Evolutionary conservation across 768 basidiomycete genomes (phyloP).

Genomic region (Clavulina sp.): DNA sequence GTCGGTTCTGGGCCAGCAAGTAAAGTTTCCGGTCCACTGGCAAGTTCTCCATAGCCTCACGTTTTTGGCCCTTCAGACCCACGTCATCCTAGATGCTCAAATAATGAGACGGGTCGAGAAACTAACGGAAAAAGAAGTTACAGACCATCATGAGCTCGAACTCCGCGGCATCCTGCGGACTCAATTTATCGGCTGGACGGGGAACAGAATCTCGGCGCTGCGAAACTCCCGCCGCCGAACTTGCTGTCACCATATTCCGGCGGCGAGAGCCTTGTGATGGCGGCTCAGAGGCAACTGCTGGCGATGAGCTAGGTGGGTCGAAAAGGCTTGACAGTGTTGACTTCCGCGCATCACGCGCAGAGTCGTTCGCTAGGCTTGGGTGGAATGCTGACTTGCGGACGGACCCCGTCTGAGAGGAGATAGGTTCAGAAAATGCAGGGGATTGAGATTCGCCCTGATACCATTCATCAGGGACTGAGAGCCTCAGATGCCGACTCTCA

Average conservation of each 20-base stretch:
- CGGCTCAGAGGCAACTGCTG: constrained; percentile 33
- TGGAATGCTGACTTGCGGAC: constrained; percentile 5
- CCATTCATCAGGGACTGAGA: constrained; percentile 69
- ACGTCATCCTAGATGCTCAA: constrained; percentile 38
- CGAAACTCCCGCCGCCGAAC: constrained; percentile 24
- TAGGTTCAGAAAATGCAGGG: too few relatives aligned
- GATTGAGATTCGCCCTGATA: constrained; percentile 46
- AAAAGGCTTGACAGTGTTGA: constrained; percentile 42
- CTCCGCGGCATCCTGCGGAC: constrained; percentile 21
- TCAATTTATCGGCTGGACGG: constrained; percentile 3
- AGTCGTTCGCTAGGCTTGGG: constrained; percentile 33
- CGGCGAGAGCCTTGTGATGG: constrained; percentile 21
- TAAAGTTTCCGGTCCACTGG: constrained; percentile 46
- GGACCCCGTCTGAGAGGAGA: too few relatives aligned
- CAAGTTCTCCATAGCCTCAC: constrained; percentile 43
- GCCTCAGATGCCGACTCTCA: constrained; percentile 31
- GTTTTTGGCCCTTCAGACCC: constrained; percentile 52
- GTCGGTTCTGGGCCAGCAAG: constrained; percentile 39
- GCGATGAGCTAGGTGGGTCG: constrained; percentile 8
- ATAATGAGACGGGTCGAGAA: background rate
- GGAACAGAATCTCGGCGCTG: constrained; percentile 54
- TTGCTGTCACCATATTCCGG: constrained; percentile 8
- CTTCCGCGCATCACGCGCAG: constrained; percentile 27
- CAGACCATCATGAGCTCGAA: constrained; percentile 61
- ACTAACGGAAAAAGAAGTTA: background rate